These are phyloP conservation scores for Mimosa bimucronata DNA, from an alignment of 306 rosid species.

Conservation along the genomic window DNA sequence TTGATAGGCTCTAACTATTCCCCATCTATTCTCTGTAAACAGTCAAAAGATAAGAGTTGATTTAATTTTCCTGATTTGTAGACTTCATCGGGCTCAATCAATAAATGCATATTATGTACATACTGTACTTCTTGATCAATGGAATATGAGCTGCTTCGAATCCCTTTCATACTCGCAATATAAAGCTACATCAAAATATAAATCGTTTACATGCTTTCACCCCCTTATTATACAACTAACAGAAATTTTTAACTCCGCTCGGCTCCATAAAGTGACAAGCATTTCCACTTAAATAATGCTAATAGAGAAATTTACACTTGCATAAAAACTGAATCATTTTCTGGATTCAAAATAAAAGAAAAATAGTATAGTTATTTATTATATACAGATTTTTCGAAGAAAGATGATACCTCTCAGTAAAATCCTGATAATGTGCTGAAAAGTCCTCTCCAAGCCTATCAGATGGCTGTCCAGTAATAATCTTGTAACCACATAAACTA, in stretches of 20 bases:
- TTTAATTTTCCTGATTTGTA: background rate
- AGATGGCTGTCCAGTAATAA: conserved; percentile 98
- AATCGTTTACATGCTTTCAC: conserved; percentile 13
- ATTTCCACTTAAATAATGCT: background rate
- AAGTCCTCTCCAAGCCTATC: conserved; percentile 99
- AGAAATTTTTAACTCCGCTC: background rate
- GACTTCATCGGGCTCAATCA: background rate
- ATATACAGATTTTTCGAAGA: background rate
- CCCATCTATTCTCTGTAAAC: background rate
- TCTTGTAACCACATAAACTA: conserved; percentile 95
- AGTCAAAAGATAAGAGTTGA: background rate
- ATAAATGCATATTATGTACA: background rate
- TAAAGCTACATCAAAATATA: background rate
- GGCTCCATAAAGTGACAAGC: background rate
- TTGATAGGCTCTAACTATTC: background rate
- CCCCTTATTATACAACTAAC: background rate
- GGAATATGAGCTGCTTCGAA: background rate
- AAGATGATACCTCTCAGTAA: conserved; percentile 76
- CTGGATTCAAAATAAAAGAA: background rate
- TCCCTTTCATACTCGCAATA: background rate
- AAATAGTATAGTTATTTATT: conserved; percentile 12
- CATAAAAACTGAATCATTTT: background rate
- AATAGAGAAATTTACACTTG: background rate
- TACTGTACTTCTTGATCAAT: background rate
- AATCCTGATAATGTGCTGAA: conserved; percentile 72